phyloP scores from a whole-genome alignment of 306 rosid species.

The Corylus americana region DNA sequence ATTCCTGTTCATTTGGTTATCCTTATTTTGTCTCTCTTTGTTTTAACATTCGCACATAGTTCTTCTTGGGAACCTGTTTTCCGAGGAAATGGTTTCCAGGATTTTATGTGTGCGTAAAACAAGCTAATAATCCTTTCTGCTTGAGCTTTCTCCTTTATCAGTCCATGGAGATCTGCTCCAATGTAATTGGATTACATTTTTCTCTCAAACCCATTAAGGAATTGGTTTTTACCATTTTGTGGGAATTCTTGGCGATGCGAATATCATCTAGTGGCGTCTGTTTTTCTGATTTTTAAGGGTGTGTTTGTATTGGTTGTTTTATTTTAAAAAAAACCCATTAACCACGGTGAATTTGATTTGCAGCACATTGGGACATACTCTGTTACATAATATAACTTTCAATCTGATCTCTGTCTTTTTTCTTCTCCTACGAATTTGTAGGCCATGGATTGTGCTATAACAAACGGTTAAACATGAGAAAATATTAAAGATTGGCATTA shows the following conservation, averaged over 20 bases:
- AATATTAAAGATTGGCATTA: no score
- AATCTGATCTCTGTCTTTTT: no score
- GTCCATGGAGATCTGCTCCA: slow-evolving; percentile 73
- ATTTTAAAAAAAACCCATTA: neutral
- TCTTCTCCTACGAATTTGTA: no score
- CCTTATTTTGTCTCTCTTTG: neutral
- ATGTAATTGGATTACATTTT: slow-evolving; percentile 70
- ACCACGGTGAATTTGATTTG: neutral
- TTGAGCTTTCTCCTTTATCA: slow-evolving; percentile 62
- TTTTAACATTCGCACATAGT: slow-evolving; percentile 42
- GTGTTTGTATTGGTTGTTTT: neutral
- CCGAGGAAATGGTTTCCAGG: slow-evolving; percentile 39
- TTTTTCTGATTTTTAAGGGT: neutral
- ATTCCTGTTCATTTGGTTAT: neutral
- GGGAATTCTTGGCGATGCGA: neutral
- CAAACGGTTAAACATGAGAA: no score
- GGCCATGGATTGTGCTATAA: no score
- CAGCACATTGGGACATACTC: neutral
- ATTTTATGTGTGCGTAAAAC: slow-evolving; percentile 76
- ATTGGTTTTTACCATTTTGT: neutral
- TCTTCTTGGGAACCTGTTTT: slow-evolving; percentile 61
- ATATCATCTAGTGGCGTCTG: neutral
- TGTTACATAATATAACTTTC: no score
- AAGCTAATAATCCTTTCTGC: slow-evolving; percentile 67
- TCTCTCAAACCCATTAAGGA: neutral